Base-by-base conservation (phyloP, 2,329 filamentous ascomycete genomes). In the Bipolaris cookei region DNA sequence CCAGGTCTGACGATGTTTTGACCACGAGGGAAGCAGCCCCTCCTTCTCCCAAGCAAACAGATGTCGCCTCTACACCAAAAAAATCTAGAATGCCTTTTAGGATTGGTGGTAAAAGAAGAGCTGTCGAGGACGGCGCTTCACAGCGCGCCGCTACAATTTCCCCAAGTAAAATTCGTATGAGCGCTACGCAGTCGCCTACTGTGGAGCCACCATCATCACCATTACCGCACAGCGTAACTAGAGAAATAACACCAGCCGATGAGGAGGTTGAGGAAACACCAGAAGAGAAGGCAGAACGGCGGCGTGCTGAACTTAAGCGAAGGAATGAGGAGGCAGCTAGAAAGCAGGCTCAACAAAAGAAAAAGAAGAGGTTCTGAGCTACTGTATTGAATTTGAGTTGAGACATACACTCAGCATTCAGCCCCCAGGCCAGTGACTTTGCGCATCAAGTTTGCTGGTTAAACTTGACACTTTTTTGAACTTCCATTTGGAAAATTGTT, bases 301-400 rank as follows among this genome's bases (percentile, higher is more conserved):
- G 82, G 63, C 77, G 86, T 11, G 78, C 82, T 47, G 83, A 85
- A 66, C 68, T 88, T 58, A 87, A 86, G 67, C 77, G 81, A 16
- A 83, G 82, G 65, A 79, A 80, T 25, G 83, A 83, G 62, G 81
- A 78, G 50, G 79, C 80, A 8, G 77, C 70, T 16, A 87, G 83
- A 77, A 88, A 86, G 78, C 73, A 73, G 42, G 68, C 68, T 4
- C 69, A 72, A 35, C 63, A 58, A 10, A 76, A 73, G 58, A 73
- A 71, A 60, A 76, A 75, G 61, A 74, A 69, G 50, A 61, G 72
- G 2, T 76, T 76, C 25, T 76, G 63, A 56, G 25, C 11, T 10
- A 38, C 34, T 10, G 11, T 20, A 16, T 23, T 3, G 2, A 14
- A 7, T 6, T 2, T 42, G 6, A 3, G n/a, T 21, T 16, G 13